Evolutionary conservation across 257 asterid genomes (phyloP).

Genomic region (Nicotiana paniculata): DNA sequence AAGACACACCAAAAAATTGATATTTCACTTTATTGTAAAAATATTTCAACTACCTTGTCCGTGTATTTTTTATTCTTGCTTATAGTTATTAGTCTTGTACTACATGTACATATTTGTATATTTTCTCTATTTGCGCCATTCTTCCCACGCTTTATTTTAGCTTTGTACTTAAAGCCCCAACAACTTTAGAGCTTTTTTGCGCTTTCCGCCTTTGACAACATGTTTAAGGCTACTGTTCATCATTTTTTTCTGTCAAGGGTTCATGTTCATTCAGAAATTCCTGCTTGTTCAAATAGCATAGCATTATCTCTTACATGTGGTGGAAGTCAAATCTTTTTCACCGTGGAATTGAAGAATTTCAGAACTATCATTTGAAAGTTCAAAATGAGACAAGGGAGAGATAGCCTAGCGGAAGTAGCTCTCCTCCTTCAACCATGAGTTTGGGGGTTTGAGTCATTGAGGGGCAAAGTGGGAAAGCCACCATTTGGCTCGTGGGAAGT

Average conservation of each 20-base stretch:
- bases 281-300: neutral
- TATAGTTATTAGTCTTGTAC: too few species aligned
- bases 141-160: too few species aligned
- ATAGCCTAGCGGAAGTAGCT: neutral
- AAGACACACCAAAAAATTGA: too few species aligned
- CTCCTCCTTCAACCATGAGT: neutral
- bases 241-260: neutral
- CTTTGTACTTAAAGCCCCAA: too few species aligned
- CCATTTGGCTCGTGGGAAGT: neutral
- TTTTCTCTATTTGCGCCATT: too few species aligned
- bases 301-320: neutral
- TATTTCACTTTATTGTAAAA: too few species aligned
- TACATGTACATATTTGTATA: too few species aligned
- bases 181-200: too few species aligned
- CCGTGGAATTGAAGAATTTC: neutral
- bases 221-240: neutral
- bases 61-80: too few species aligned
- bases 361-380: neutral
- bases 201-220: too few species aligned
- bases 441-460: neutral
- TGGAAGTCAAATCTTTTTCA: neutral
- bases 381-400: neutral
- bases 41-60: too few species aligned
- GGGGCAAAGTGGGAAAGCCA: neutral
- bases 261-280: neutral